A percentile compares a stretch with the other conserved stretches of the same genome.
These are phyloP conservation scores for Lachancea thermotolerans DNA, from an alignment of 805 yeast species.

Conservation along the genomic window DNA sequence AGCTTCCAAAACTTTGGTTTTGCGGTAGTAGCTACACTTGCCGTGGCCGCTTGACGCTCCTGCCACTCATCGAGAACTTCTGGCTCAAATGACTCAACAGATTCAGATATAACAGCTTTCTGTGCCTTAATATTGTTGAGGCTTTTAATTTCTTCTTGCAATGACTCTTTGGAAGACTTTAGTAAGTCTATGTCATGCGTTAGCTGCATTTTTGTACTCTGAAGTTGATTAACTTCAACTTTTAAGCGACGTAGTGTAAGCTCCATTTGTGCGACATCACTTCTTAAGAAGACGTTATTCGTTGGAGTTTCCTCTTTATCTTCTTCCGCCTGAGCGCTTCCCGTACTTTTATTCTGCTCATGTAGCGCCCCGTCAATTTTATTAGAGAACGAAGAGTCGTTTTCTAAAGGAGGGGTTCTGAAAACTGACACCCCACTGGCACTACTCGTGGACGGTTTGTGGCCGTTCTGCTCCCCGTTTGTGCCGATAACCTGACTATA, in stretches of 20 bases:
- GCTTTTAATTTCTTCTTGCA: conserved; percentile 40
- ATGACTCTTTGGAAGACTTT: conserved; percentile 38
- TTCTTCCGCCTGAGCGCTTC: conserved; percentile 3
- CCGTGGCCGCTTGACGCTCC: conserved; percentile 15
- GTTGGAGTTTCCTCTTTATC: conserved; percentile 5
- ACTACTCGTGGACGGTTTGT: conserved; percentile 15
- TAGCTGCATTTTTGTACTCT: conserved; percentile 38
- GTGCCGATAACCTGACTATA: conserved; percentile 4
- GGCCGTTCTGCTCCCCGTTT: not conserved
- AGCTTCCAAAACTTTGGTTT: conserved; percentile 32
- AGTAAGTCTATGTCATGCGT: conserved; percentile 48
- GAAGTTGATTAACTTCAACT: conserved; percentile 36
- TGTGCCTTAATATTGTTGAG: conserved; percentile 19
- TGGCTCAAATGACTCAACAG: conserved; percentile 15
- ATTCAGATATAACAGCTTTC: conserved; percentile 5
- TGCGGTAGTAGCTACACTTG: conserved; percentile 21
- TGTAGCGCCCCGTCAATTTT: conserved; percentile 1
- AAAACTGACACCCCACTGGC: conserved; percentile 19
- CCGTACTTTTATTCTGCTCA: not conserved
- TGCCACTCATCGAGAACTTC: conserved; percentile 5
- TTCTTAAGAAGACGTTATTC: conserved; percentile 12
- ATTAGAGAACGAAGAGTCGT: conserved; percentile 1
- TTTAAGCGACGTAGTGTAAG: conserved; percentile 37
- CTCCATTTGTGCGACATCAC: conserved; percentile 26
- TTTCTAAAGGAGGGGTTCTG: conserved; percentile 21